Evolutionary conservation across 768 basidiomycete species (phyloP), one percentile per base, ranked within the genome.

Genomic region (Kwoniella pini): DNA sequence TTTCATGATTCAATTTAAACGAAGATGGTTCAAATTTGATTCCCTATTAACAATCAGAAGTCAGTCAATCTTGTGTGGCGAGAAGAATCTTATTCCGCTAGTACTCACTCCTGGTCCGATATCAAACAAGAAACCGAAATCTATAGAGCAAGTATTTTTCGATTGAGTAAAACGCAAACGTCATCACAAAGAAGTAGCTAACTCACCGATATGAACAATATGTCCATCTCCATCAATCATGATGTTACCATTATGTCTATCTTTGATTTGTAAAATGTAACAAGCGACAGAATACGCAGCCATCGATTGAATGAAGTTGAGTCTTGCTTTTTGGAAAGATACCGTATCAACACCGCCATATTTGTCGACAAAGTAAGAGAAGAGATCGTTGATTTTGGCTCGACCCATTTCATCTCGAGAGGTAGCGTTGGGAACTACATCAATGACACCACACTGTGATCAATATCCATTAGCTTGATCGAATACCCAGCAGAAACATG

Each of bases 381-480:
- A 84, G 19, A 99, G 83, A 75, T 99, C 94, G 68, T 98, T 98
- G 75, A 98, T 90, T 80, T 97, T 98, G 30, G 92, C 91, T 31
- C 96, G 86, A 30, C 96, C 96, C 96, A 99, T 97, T 81, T 99
- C 96, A 76, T 99, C 96, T 55, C 96, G 85, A 0, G 96, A 98
- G 0, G 96, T 99, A 0, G 96, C 86, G 75, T 98, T 92, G 0
- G 96, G 95, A 3, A 99, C 92, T 39, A 98, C 96, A 66, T 99
- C 96, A 63, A 99, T 97, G 52, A 99, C 91, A 48, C 96, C 96
- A 64, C 91, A 95, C 95, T 98, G 71, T 7, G 62, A 4, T 62
- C 0, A 24, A 53, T 4, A 30, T 21, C 56, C 12, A 46, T 46
- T 12, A n/a, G 21, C 43, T 10, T 15, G n/a, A 28, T 12, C 31